phyloP scores from a whole-genome alignment of 2,329 filamentous ascomycete genomes.

The Zymoseptoria passerinii region DNA sequence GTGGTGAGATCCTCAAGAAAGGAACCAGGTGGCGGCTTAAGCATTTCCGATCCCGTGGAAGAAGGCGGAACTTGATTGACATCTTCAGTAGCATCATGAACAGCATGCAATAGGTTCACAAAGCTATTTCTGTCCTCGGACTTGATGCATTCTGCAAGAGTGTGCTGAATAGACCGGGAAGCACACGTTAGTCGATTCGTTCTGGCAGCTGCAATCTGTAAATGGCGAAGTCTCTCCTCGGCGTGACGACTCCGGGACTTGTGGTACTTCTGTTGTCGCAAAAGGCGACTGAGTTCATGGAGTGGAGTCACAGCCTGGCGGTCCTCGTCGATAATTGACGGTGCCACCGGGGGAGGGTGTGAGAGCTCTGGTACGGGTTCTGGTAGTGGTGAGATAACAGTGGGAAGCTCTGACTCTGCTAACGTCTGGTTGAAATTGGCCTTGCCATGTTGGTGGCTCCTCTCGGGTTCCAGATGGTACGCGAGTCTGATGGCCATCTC shows the following conservation, averaged over 20 bases:
- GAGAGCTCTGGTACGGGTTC: neutral
- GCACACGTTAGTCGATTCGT: constrained; percentile 67
- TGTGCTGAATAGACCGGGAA: constrained; percentile 65
- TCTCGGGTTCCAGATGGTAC: constrained; percentile 9
- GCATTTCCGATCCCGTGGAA: constrained; percentile 37
- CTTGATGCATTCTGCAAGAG: constrained; percentile 69
- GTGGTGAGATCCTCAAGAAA: constrained; percentile 62
- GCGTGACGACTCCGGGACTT: constrained; percentile 70
- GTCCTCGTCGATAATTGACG: constrained; percentile 1
- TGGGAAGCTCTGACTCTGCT: neutral
- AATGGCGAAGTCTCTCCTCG: constrained; percentile 64
- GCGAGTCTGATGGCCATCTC: constrained; percentile 18
- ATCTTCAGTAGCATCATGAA: constrained; percentile 67
- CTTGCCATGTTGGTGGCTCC: constrained; percentile 4
- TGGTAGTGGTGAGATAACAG: neutral
- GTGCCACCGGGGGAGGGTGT: neutral
- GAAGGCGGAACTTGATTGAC: constrained; percentile 52
- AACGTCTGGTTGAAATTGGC: constrained; percentile 3
- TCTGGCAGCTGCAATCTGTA: constrained; percentile 64
- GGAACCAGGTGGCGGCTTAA: constrained; percentile 36
- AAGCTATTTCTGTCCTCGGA: constrained; percentile 73
- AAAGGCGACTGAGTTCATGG: constrained; percentile 69
- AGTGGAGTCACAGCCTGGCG: constrained; percentile 29
- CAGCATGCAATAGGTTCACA: constrained; percentile 63
- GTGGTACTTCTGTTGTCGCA: constrained; percentile 70